Evolutionary conservation across 148 eudicot species (phyloP), one percentile per base, ranked within the genome.

Genomic region (Cornus controversa): DNA sequence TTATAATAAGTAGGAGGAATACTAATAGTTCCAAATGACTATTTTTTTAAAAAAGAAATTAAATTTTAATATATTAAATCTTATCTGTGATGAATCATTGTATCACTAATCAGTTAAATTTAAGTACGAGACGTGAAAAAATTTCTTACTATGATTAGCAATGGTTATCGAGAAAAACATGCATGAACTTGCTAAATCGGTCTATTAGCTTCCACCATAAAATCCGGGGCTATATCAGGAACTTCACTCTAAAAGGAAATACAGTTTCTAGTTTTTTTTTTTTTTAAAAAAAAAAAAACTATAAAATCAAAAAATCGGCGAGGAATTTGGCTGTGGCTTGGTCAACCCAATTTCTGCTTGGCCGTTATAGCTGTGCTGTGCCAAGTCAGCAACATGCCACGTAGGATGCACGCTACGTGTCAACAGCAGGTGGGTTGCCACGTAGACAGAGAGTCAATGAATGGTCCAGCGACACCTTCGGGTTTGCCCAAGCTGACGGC

Each of bases 391-490:
- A 54, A 54, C 20, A 6, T 40, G 34, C 36, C 71, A 57, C 37
- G 27, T 65, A 66, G 77, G 60, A 54, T 14, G 8, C 15, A 22
- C 15, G 60, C 60, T 22, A 50, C 18, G 20, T 50, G 57, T 50
- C 57, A 50, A 50, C 0, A 50, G 4, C 13, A 13, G 1, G 4
- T 2, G 18, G 0, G 64, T 72, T 42, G 67, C 69, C 69, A 69
- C 57, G 74, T 2, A 24, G 64, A 50, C 45, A 63, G 8, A 31
- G 25, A 20, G 78, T 53, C 37, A 79, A 82, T 78, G 72, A 72
- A 77, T 83, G 90, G 87, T 62, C 62, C 20, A 66, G 80, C 80
- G 77, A 73, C 34, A 75, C 42, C 75, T 28, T 82, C 79, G 87
- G 80, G 53, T 69, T 80, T 81, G 36, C 50, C 66, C 77, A 27